Percentiles rank a stretch among this genome's conserved stretches.
Evolutionary conservation across 2,329 filamentous ascomycete species (phyloP).

Genomic region (Talaromyces sp.): DNA sequence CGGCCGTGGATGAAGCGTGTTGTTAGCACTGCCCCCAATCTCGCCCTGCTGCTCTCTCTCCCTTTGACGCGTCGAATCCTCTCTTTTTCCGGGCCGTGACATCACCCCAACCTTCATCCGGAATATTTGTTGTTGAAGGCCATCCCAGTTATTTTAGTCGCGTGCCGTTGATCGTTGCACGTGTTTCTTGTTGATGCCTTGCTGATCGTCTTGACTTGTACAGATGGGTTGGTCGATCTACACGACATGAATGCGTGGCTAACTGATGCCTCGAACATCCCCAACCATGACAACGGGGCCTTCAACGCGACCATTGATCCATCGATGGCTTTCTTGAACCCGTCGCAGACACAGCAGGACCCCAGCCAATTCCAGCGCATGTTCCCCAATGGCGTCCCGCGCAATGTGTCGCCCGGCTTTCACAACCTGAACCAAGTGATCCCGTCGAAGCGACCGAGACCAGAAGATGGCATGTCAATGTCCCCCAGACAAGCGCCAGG

Average conservation of each 20-base stretch:
- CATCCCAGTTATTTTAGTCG: background rate
- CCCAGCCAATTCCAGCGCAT: conserved; percentile 56
- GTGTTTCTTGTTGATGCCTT: conserved; percentile 10
- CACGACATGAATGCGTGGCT: conserved; percentile 50
- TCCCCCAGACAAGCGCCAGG: conserved; percentile 72
- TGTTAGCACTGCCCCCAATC: conserved; percentile 12
- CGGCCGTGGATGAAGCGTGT: background rate
- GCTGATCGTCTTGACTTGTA: conserved; percentile 20
- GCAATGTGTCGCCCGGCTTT: conserved; percentile 75
- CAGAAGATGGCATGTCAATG: conserved; percentile 78
- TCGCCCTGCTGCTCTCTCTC: conserved; percentile 2
- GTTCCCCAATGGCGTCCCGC: conserved; percentile 81
- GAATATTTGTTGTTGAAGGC: background rate
- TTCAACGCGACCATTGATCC: conserved; percentile 44
- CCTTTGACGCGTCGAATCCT: conserved; percentile 23
- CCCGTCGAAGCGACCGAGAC: conserved; percentile 80
- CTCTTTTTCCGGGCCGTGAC: conserved; percentile 7
- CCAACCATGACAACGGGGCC: conserved; percentile 45
- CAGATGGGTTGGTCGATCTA: conserved; percentile 43
- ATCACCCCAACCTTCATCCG: conserved; percentile 4
- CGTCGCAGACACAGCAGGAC: conserved; percentile 43
- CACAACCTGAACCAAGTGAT: conserved; percentile 75
- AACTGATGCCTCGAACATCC: conserved; percentile 42
- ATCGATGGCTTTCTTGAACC: conserved; percentile 44
- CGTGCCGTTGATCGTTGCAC: conserved; percentile 5